Conservation (phyloP, 345 rosid genomes). For the Lumnitzera littorea region DNA sequence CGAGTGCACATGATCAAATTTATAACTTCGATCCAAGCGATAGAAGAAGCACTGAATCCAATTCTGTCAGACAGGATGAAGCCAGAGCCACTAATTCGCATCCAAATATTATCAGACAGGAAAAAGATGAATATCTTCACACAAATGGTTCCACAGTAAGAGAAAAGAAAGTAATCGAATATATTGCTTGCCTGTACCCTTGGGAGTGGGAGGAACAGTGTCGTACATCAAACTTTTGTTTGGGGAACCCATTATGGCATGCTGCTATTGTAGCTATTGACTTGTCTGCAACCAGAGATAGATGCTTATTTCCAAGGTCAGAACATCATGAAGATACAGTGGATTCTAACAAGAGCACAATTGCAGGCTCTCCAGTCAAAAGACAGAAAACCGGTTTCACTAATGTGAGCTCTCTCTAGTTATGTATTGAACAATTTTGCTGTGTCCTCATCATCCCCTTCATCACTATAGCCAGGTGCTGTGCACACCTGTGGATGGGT, state of each 20-base stretch:
- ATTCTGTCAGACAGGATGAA: slow-evolving; percentile 11
- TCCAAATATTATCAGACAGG: slow-evolving; percentile 9
- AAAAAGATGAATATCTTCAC: slow-evolving; percentile 7
- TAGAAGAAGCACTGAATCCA: slow-evolving; percentile 13
- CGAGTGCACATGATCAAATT: slow-evolving; percentile 61
- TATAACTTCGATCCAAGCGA: slow-evolving; percentile 14
- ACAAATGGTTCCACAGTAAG: slow-evolving; percentile 19
- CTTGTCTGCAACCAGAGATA: slow-evolving; percentile 78
- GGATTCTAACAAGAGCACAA: slow-evolving; percentile 14
- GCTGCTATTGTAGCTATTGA: slow-evolving; percentile 80
- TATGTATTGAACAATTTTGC: background rate
- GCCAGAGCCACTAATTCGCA: background rate
- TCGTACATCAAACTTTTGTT: slow-evolving; percentile 15
- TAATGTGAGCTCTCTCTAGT: slow-evolving; percentile 22
- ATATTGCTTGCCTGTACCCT: slow-evolving; percentile 67
- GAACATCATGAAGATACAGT: slow-evolving; percentile 18
- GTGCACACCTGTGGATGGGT: background rate
- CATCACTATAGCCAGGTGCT: background rate
- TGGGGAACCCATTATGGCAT: slow-evolving; percentile 72
- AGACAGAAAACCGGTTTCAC: slow-evolving; percentile 41
- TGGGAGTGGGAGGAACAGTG: slow-evolving; percentile 51
- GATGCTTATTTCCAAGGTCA: slow-evolving; percentile 39
- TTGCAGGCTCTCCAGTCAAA: slow-evolving; percentile 38
- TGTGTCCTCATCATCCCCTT: background rate
- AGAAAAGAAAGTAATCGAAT: slow-evolving; percentile 10